A percentile compares a stretch with the other conserved stretches of the same genome.
phyloP scores from a whole-genome alignment of 768 basidiomycete genomes.

The Boletus subcaerulescens region DNA sequence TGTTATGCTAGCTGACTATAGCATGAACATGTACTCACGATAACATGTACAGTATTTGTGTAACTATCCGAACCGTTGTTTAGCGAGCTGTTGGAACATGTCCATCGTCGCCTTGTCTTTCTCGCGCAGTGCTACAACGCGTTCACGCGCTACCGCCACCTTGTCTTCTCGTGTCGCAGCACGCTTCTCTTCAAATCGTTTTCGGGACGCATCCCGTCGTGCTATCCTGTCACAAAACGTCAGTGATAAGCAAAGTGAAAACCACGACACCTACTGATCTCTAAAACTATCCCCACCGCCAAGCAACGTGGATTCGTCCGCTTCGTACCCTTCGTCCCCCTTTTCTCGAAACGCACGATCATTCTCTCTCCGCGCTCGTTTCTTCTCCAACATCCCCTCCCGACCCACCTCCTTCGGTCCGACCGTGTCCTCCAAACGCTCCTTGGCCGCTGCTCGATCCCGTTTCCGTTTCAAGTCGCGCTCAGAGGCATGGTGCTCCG shows the following conservation, averaged over 20 bases:
- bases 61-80: conserved; percentile 72
- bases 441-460: conserved; percentile 61
- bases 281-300: conserved; percentile 83
- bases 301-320: conserved; percentile 74
- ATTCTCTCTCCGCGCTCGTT: conserved; percentile 65
- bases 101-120: conserved; percentile 95
- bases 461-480: conserved; percentile 62
- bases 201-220: conserved; percentile 68
- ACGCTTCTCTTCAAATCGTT: conserved; percentile 55
- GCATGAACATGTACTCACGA: conserved; percentile 13
- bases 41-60: conserved; percentile 2
- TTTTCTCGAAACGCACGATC: conserved; percentile 70
- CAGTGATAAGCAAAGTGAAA: not conserved
- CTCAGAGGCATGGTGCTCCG: conserved; percentile 52
- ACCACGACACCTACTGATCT: conserved; percentile 53
- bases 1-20: not conserved
- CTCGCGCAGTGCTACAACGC: conserved; percentile 58
- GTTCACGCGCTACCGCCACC: conserved; percentile 52
- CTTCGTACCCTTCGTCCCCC: conserved; percentile 74
- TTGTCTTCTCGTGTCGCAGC: conserved; percentile 45
- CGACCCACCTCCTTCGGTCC: conserved; percentile 79
- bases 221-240: conserved; percentile 54
- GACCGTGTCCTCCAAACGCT: conserved; percentile 71
- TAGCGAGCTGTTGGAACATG: conserved; percentile 93
- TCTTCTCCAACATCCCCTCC: conserved; percentile 87